Evolutionary conservation across 1,284 basidiomycete genomes (phyloP), one percentile per base, ranked within the genome.

Genomic region (Phylloboletellus chloephorus): DNA sequence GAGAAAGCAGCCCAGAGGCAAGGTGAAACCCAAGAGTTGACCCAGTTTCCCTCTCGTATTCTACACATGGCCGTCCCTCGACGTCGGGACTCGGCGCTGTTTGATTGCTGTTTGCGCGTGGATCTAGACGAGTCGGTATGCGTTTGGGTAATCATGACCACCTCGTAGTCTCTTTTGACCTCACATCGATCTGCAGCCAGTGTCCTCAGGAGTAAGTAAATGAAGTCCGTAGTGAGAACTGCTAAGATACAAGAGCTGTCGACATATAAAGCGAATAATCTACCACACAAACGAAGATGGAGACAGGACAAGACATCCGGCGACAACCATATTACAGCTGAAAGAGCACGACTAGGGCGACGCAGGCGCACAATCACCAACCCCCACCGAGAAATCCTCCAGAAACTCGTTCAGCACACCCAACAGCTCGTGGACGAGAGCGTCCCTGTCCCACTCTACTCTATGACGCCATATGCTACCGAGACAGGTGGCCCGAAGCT

Each of bases 401-500:
- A 82, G 66, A 57, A 82, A 88, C 42, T 76, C 72, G 22, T 64
- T 62, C 17, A 83, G 71, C n/a, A 75, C 56, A 8, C 64, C 66
- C 45, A 71, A 54, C 47, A 92, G 61, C 51, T 84, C 77, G 16
- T 58, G 57, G 2, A 95, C 57, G 37, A 95, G 68, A 4, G 53
- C 57, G 46, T 78, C 74, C 33, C 94, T 73, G 56, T 97, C 75
- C 94, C 96, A 98, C 13, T 87, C 82, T 13, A 68, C 65, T 12
- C 93, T 71, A 49, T 80, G 78, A 13, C 78, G 69, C 92, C 94
- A 98, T 13, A 98, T 74, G 23, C 71, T 71, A 37, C 83, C 80
- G 31, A 93, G 78, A 50, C 81, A 86, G 1, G 78, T 79, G 4
- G 95, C 93, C 3, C 96, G 79, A 5, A 98, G 71, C 59, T 97